Evolutionary conservation across 2,329 filamentous ascomycete species (phyloP).

Genomic region (Nemania sp.): DNA sequence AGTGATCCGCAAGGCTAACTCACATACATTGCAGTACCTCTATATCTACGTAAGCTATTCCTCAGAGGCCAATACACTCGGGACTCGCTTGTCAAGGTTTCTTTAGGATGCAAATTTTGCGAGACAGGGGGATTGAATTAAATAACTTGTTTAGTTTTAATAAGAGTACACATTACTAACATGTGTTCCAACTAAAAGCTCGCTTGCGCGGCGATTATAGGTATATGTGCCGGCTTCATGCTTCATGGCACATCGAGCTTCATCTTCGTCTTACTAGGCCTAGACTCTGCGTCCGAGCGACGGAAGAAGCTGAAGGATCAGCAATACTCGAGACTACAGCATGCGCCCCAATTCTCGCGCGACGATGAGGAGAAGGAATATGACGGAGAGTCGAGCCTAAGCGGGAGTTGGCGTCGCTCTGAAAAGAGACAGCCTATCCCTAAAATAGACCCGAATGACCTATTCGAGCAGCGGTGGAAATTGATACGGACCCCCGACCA

Average conservation of each 20-base stretch:
- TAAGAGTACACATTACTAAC: slow-evolving; percentile 19
- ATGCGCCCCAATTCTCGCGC: slow-evolving; percentile 9
- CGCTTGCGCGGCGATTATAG: slow-evolving; percentile 49
- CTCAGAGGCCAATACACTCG: background rate
- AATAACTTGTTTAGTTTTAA: background rate
- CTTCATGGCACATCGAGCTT: slow-evolving; percentile 48
- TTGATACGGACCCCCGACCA: slow-evolving; percentile 46
- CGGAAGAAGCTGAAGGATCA: slow-evolving; percentile 23
- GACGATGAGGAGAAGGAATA: slow-evolving; percentile 32
- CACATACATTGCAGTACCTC: slow-evolving; percentile 43
- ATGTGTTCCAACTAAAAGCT: slow-evolving; percentile 42
- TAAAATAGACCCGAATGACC: slow-evolving; percentile 25
- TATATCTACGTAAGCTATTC: slow-evolving; percentile 50
- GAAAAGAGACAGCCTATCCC: slow-evolving; percentile 7
- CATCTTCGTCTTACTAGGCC: slow-evolving; percentile 47
- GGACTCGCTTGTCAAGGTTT: background rate
- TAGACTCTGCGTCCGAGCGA: slow-evolving; percentile 41
- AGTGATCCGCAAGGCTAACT: slow-evolving; percentile 18
- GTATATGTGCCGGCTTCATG: slow-evolving; percentile 44
- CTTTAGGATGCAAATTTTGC: background rate
- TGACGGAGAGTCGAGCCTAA: slow-evolving; percentile 30
- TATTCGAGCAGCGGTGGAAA: slow-evolving; percentile 48
- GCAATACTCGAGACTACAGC: slow-evolving; percentile 3
- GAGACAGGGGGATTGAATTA: background rate
- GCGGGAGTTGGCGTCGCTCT: slow-evolving; percentile 13